Evolutionary conservation across 345 rosid genomes (phyloP).

Genomic region (Camelina neglecta): DNA sequence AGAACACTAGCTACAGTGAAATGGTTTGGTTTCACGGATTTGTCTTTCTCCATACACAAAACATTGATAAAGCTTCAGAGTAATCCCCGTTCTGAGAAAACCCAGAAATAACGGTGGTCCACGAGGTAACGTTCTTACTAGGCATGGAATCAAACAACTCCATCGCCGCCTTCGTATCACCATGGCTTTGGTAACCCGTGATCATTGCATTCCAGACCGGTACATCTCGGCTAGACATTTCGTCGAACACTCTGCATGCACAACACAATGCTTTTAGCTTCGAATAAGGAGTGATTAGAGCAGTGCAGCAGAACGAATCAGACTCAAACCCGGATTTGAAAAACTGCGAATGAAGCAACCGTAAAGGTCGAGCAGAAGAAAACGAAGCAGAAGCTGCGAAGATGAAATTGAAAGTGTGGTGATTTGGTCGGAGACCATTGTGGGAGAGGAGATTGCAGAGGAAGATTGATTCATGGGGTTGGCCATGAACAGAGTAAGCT

Average conservation of each 20-base stretch:
- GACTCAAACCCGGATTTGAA: constrained; percentile 58
- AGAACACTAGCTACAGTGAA: no score
- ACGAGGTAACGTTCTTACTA: constrained; percentile 65
- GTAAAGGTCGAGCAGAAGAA: constrained; percentile 44
- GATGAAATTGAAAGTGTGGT: constrained; percentile 63
- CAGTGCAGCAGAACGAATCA: constrained; percentile 62
- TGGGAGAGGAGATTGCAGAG: constrained; percentile 61
- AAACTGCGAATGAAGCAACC: constrained; percentile 59
- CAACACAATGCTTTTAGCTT: constrained; percentile 51
- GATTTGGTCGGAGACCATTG: constrained; percentile 58
- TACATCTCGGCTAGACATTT: constrained; percentile 54
- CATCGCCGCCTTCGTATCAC: constrained; percentile 59
- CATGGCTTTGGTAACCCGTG: constrained; percentile 59
- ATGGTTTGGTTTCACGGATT: no score
- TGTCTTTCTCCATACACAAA: constrained; percentile 11
- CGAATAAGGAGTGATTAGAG: constrained; percentile 61
- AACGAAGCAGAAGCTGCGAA: constrained; percentile 60
- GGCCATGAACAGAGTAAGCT: constrained; percentile 57
- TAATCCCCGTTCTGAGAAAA: constrained; percentile 68
- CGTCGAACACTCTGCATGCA: constrained; percentile 68
- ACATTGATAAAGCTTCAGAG: constrained; percentile 57
- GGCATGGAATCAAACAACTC: constrained; percentile 67
- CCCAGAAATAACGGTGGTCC: constrained; percentile 82
- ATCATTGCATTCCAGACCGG: constrained; percentile 81
- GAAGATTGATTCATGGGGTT: constrained; percentile 57